phyloP scores from a whole-genome alignment of 139 green algal species.

The Chlorella sp. region DNA sequence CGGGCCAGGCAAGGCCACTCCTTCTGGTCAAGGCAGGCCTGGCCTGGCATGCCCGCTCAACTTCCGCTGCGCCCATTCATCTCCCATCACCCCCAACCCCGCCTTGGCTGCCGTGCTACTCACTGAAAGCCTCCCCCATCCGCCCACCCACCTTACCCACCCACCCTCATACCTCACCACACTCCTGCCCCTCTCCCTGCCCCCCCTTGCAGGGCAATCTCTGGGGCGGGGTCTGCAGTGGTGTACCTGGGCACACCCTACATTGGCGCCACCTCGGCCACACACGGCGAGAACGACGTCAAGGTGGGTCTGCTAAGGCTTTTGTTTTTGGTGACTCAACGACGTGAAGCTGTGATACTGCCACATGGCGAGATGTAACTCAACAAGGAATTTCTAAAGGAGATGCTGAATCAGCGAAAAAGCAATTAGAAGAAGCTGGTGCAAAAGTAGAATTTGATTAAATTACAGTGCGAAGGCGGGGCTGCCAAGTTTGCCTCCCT shows the following conservation, averaged over 20 bases:
- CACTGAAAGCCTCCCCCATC: too few relatives aligned
- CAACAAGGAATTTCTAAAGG: conserved; percentile 64
- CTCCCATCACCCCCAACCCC: too few relatives aligned
- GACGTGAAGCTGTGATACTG: too few relatives aligned
- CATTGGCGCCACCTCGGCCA: neutral
- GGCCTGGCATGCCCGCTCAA: too few relatives aligned
- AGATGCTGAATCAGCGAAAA: conserved; percentile 74
- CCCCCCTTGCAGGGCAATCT: neutral
- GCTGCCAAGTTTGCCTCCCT: too few relatives aligned
- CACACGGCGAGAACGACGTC: conserved; percentile 5
- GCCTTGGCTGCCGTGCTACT: too few relatives aligned
- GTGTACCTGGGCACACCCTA: neutral
- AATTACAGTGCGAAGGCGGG: too few relatives aligned
- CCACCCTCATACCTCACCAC: neutral
- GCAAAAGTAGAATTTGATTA: conserved; percentile 59
- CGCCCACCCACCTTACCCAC: neutral
- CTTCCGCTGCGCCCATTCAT: too few relatives aligned
- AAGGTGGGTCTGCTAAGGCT: neutral
- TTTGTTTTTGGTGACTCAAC: too few relatives aligned
- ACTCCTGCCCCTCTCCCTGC: neutral
- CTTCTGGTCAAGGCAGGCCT: too few relatives aligned
- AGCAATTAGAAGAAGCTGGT: conserved; percentile 62
- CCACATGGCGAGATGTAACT: conserved; percentile 66
- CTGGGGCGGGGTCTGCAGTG: neutral
- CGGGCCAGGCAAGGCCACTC: too few relatives aligned